Base-by-base conservation (phyloP, 179 eudicot genomes). In the Actinidia polygama region DNA sequence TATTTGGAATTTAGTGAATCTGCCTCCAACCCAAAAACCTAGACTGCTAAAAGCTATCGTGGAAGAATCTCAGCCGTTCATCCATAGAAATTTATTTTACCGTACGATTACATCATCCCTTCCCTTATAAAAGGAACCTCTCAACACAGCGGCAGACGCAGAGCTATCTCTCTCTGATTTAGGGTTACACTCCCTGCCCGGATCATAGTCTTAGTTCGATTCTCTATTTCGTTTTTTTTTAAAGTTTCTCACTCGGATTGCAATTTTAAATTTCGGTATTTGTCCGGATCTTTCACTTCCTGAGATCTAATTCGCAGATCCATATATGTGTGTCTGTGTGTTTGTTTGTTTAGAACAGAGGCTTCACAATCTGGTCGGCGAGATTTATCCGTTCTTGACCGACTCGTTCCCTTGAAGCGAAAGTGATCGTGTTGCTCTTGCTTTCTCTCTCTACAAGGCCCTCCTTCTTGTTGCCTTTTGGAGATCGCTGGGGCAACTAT, bases 321-420 rank as follows among this genome's bases (percentile, higher is more conserved):
- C 10, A 21, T 59, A 80, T 40, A 26, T 23, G 0, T 30, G 15
- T 55, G 3, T 10, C 54, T 26, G 15, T 40, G 51, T 23, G 0
- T 30, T 7, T 55, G 3, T 10, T 54, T 26, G 15, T 4, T 16
- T 2, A 15, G 7, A 2, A n/a, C 1, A 23, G 11, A 72, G 9
- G 91, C 93, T 93, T 90, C 93, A 84, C 86, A 75, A 90, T 87
- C 90, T 90, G 91, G 92, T 90, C 87, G 89, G 87, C 86, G 77
- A 58, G 88, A 16, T 77, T 30, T 7, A 75, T 46, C 74, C 4
- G 81, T 89, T 89, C 86, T 88, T 81, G 83, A 73, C 63, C 77
- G 91, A 92, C 94, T 92, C 92, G 91, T 92, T 91, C 93, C 97
- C 91, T 93, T 83, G 95, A 93, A 90, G 95, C 94, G 69, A 90